These are phyloP conservation scores for Pseudoturritis turrita DNA, from an alignment of 345 rosid genomes.

Conservation along the genomic window DNA sequence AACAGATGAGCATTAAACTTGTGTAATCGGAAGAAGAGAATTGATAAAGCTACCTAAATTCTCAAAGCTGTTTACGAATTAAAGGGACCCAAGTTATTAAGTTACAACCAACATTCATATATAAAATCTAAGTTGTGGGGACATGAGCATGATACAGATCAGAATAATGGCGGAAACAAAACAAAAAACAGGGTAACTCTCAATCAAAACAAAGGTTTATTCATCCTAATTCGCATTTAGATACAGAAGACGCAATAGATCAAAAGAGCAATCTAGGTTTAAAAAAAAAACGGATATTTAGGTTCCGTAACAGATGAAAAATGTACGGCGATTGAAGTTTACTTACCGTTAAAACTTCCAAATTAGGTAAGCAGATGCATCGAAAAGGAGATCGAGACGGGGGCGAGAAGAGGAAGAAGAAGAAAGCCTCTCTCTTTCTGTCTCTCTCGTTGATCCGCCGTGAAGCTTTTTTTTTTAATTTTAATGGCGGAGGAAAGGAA, in stretches of 20 bases:
- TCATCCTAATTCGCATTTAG: not conserved
- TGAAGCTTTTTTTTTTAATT: not conserved
- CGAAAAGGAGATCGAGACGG: constrained; percentile 3
- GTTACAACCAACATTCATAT: not conserved
- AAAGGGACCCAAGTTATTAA: not conserved
- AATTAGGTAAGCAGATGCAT: not conserved
- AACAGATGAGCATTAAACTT: constrained; percentile 4
- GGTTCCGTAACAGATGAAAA: not conserved
- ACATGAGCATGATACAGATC: constrained; percentile 9
- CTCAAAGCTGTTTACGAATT: not conserved
- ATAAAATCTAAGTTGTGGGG: not conserved
- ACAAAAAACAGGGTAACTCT: not conserved
- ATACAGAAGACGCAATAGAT: constrained; percentile 2
- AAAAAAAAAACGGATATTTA: not conserved
- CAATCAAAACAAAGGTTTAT: not conserved
- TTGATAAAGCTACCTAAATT: constrained; percentile 1
- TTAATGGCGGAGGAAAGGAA: not conserved
- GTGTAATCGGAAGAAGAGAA: too few species aligned
- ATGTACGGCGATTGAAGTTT: not conserved
- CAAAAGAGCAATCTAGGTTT: not conserved
- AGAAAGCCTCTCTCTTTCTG: constrained; percentile 10
- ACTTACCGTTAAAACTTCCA: not conserved
- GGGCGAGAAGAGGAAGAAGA: not conserved
- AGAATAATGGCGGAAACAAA: not conserved
- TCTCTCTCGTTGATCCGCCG: constrained; percentile 10